Evolutionary conservation across 2,329 filamentous ascomycete genomes (phyloP), one percentile per base, ranked within the genome.

Genomic region (Xylaria arbuscula): DNA sequence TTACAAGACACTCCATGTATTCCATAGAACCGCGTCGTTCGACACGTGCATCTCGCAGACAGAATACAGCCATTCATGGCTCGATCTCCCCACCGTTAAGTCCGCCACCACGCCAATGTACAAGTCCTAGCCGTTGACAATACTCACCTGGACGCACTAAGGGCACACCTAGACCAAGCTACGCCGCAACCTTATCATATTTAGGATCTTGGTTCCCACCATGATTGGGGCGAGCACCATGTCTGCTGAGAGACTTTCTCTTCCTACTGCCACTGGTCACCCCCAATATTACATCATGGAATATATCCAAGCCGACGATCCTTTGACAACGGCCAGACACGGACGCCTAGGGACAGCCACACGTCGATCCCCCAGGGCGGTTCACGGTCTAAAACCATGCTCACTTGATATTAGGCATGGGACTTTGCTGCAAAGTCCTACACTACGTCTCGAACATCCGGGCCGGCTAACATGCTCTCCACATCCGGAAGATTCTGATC

Each of bases 371-470:
- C 36, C 28, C 45, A 17, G 34, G 63, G 24, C 34, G 17, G 24
- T 53, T 28, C 45, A 64, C 28, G 28, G 32, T 32, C 22, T 15
- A 40, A 28, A 40, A 15, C 32, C 50, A 68, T n/a, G 22, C 50
- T 53, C 13, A n/a, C 24, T 45, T 13, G 13, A 50, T 51, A 63
- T 55, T 60, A 67, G 48, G 42, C 40, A 56, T 22, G 22, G 48
- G 34, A 28, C 28, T 56, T 42, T 22, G 9, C 15, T 6, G 36
- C 17, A 42, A 51, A 64, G 55, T 64, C 65, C 56, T 67, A 56
- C 28, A 28, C 28, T 28, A 28, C 19, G 15, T 42, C 48, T 51
- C 40, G 32, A 36, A 36, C 17, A 17, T 8, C 48, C 48, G 28
- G 32, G 36, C 24, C 42, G 34, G 17, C 13, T 45, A 28, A 28